A percentile compares a stretch with the other conserved stretches of the same genome.
phyloP scores from a whole-genome alignment of 192 early-diverging fungal genomes.

The Backusella parvicylindrica region DNA sequence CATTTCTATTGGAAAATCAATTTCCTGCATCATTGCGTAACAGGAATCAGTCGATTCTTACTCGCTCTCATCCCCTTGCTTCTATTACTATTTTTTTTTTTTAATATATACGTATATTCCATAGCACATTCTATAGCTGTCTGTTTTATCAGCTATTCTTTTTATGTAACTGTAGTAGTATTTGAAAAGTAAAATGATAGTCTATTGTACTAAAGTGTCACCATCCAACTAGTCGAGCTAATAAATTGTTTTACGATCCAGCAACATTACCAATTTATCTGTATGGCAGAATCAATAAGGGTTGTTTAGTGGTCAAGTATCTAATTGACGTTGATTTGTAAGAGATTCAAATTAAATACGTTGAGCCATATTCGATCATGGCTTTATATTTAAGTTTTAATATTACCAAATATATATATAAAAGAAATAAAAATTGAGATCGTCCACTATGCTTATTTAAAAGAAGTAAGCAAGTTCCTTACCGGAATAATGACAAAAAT shows the following conservation, averaged over 20 bases:
- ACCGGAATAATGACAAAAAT: not conserved
- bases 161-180: not conserved
- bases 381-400: not conserved
- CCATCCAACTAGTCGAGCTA: not conserved
- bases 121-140: too few species aligned
- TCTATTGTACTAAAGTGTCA: not conserved
- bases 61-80: not conserved
- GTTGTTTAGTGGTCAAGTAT: not conserved
- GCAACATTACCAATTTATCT: constrained; percentile 14
- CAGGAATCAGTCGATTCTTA: not conserved
- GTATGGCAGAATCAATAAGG: not conserved
- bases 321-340: not conserved
- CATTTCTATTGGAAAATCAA: not conserved
- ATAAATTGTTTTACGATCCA: not conserved
- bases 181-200: not conserved
- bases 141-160: not conserved
- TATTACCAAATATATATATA: constrained; percentile 3
- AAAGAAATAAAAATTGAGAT: not conserved
- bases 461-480: not conserved
- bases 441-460: not conserved
- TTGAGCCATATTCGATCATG: not conserved
- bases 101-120: too few species aligned
- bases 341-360: not conserved
- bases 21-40: not conserved
- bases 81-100: too few species aligned